phyloP scores from a whole-genome alignment of 2,329 filamentous ascomycete species.

The Orbilia oligospora region DNA sequence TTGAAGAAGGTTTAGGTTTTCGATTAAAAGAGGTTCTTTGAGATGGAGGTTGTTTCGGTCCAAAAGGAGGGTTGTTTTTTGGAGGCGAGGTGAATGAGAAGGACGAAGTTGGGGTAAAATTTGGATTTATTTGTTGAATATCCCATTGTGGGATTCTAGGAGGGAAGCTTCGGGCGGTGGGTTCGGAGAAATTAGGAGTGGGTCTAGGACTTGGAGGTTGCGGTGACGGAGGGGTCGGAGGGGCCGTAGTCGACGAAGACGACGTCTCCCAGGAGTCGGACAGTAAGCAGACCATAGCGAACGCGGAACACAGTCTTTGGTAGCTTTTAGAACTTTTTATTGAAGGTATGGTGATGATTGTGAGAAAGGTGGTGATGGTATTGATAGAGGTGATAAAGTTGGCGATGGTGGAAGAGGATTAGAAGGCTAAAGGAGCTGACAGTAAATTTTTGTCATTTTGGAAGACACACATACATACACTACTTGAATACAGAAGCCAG shows the following conservation, averaged over 20 bases:
- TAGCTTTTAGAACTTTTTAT: not conserved
- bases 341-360: not conserved
- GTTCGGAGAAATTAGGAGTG: not conserved
- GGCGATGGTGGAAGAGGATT: not conserved
- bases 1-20: not conserved
- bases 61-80: not conserved
- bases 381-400: not conserved
- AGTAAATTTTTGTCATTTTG: not conserved
- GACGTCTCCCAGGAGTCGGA: not conserved
- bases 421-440: not conserved
- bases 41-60: not conserved
- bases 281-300: not conserved
- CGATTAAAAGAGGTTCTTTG: not conserved
- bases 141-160: not conserved
- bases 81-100: not conserved
- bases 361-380: not conserved
- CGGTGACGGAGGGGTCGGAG: not conserved
- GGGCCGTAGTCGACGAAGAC: not conserved
- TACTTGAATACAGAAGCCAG: not conserved
- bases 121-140: conserved; percentile 2
- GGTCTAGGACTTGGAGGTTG: not conserved
- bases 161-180: not conserved
- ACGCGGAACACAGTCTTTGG: not conserved
- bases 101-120: not conserved
- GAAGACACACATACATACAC: not conserved